These are phyloP conservation scores for Suillus spraguei DNA, from an alignment of 768 basidiomycete species.

Conservation along the genomic window DNA sequence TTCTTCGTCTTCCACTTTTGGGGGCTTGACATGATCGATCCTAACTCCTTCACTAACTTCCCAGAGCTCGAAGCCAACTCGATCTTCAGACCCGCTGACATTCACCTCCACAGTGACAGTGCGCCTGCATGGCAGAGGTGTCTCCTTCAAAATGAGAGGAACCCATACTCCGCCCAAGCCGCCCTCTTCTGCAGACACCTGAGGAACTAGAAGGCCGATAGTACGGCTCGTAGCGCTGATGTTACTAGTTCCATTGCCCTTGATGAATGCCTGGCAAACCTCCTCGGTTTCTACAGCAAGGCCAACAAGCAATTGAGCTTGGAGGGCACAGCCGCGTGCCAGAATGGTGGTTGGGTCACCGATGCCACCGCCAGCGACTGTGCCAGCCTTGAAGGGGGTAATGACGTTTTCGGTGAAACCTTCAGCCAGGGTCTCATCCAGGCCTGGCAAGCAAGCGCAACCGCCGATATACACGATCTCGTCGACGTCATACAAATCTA, in stretches of 20 bases:
- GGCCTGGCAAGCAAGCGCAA: constrained; percentile 70
- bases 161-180: constrained; percentile 65
- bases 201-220: constrained; percentile 68
- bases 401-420: constrained; percentile 64
- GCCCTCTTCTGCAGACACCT: constrained; percentile 39
- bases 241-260: constrained; percentile 41
- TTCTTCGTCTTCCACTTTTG: constrained; percentile 46
- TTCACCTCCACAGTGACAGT: constrained; percentile 59
- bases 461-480: constrained; percentile 84
- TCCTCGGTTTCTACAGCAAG: constrained; percentile 52
- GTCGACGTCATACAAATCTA: constrained; percentile 71
- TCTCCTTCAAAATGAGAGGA: constrained; percentile 68
- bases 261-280: constrained; percentile 51
- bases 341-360: constrained; percentile 81
- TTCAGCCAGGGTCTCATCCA: constrained; percentile 58
- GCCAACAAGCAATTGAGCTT: constrained; percentile 62
- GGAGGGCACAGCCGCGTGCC: constrained; percentile 74
- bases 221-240: constrained; percentile 62
- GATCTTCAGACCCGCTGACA: constrained; percentile 38
- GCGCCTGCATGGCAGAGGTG: constrained; percentile 68
- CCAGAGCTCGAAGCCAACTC: constrained; percentile 73
- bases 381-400: constrained; percentile 67
- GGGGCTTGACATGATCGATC: constrained; percentile 56
- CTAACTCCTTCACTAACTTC: constrained; percentile 72
- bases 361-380: constrained; percentile 68